Base-by-base conservation (phyloP, 192 early-diverging fungal genomes). In the Coemansia sp. region DNA sequence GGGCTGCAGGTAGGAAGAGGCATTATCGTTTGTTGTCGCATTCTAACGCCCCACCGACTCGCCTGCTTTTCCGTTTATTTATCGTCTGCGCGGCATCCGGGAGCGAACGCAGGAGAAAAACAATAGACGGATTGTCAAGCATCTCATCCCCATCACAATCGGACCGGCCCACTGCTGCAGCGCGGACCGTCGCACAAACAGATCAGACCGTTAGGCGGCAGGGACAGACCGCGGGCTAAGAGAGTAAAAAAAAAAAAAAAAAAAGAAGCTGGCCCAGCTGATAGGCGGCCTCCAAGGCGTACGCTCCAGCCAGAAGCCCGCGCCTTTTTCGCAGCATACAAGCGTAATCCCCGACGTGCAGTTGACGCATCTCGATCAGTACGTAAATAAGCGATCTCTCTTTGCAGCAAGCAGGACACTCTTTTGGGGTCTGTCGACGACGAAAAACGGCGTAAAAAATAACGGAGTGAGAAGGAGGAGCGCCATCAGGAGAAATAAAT, bases 401-500 rank as follows among this genome's bases (percentile, higher is more conserved):
- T 65, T 65, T 65, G 64, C 64, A 56, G 64, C 51, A 38, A 38
- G 64, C 64, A 41, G 37, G 56, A 22, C 56, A 38, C 32, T 64
- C 36, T 64, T 64, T 64, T 64, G 49, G 62, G 56, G 32, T 38
- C 35, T 25, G 56, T 58, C 37, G 56, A 38, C 56, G 15, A 22
- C 25, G 29, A 54, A 19, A 17, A 36, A 35, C 32, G 32, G 32
- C 32, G 32, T 7, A 2, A 63, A 53, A 46, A 47, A 43, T 53
- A 24, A 38, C 45, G 43, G 62, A 64, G 46, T 51, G 49, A 25
- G 31, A n/a, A 37, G 43, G 31, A 60, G 59, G 38, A 38, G 37
- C 59, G 22, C 57, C 37, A 59, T 36, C 36, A n/a, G 7, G 15
- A 29, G 38, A 39, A 56, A 58, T 66, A 66, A 54, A 66, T 64